Conservation (phyloP, 176 grass and related monocot species). For the Aegilops speltoides region DNA sequence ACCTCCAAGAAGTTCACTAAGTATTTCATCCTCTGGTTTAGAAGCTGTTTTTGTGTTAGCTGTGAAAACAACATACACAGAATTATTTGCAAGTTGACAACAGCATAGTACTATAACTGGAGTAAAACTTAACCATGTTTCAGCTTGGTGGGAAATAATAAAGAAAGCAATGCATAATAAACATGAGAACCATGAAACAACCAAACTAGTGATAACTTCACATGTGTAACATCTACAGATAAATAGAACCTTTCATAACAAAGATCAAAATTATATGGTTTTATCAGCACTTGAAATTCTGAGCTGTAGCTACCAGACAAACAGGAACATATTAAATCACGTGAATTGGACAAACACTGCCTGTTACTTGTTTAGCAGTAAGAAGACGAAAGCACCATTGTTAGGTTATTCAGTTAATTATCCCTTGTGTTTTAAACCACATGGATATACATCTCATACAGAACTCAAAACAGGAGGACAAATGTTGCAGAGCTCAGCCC, state of each 20-base stretch:
- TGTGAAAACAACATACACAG: constrained; percentile 37
- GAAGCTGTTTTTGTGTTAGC: constrained; percentile 43
- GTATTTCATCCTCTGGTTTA: constrained; percentile 63
- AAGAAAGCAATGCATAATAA: neutral
- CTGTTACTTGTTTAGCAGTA: constrained; percentile 13
- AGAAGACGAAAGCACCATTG: neutral
- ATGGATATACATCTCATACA: neutral
- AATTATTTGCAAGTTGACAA: constrained; percentile 7
- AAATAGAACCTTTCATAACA: constrained; percentile 1
- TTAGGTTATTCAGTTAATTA: neutral
- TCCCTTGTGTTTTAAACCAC: neutral
- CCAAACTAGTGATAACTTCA: neutral
- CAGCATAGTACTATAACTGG: neutral
- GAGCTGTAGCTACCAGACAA: neutral
- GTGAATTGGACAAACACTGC: neutral
- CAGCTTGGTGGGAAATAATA: neutral
- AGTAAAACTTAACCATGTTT: neutral
- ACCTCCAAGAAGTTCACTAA: constrained; percentile 61
- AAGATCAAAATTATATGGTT: constrained; percentile 6
- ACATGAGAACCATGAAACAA: constrained; percentile 15
- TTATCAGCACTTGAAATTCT: constrained; percentile 16
- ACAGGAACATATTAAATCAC: neutral
- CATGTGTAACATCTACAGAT: neutral
- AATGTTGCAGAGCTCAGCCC: neutral
- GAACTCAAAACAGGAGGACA: neutral